phyloP scores from a whole-genome alignment of 345 rosid species.

The Durio zibethinus region DNA sequence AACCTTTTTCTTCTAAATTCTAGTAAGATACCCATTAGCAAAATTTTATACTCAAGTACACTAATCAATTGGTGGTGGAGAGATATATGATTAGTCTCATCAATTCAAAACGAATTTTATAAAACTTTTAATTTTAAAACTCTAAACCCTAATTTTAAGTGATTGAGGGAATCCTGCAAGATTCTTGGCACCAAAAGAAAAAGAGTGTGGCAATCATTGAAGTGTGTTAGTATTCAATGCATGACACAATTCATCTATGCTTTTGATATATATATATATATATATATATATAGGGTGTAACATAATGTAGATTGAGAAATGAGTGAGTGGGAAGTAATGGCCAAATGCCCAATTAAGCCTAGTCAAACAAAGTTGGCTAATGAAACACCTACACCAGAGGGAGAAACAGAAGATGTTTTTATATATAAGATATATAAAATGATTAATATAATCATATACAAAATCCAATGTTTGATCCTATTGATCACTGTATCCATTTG shows the following conservation, averaged over 20 bases:
- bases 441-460: conserved; percentile 12
- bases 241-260: conserved; percentile 17
- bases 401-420: not conserved
- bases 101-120: conserved; percentile 21
- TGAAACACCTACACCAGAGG: conserved; percentile 13
- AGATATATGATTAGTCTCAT: conserved; percentile 36
- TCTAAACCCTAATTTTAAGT: conserved; percentile 29
- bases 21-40: not conserved
- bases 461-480: conserved; percentile 37
- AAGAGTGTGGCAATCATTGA: conserved; percentile 58
- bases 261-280: not conserved
- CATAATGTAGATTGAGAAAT: conserved; percentile 21
- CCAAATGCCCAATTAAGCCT: conserved; percentile 22
- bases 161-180: conserved; percentile 28
- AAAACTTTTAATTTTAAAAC: conserved; percentile 8
- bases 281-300: not conserved
- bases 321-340: conserved; percentile 44
- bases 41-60: not conserved
- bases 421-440: no score
- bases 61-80: conserved; percentile 31
- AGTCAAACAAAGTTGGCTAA: conserved; percentile 67
- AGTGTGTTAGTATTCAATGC: conserved; percentile 24
- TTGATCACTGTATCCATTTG: conserved; percentile 2
- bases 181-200: conserved; percentile 29
- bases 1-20: not conserved